phyloP scores from a whole-genome alignment of 306 rosid genomes.

The Vicia sativa region DNA sequence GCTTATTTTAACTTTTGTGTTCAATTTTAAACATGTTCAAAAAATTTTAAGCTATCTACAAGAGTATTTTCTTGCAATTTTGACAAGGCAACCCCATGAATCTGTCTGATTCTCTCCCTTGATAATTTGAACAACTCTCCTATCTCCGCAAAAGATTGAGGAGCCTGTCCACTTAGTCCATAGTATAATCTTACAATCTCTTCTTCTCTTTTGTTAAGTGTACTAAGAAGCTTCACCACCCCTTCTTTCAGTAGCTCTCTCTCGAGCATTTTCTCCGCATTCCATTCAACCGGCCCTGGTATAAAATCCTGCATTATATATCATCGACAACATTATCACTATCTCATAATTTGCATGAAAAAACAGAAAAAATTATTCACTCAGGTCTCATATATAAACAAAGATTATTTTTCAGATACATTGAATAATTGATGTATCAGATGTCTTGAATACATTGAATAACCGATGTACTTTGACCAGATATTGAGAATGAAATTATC shows the following conservation, averaged over 20 bases:
- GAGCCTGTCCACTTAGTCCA: slow-evolving; percentile 64
- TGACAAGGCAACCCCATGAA: slow-evolving; percentile 54
- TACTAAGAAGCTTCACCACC: slow-evolving; percentile 55
- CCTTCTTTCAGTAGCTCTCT: slow-evolving; percentile 55
- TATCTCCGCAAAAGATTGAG: slow-evolving; percentile 67
- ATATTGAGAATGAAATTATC: neutral
- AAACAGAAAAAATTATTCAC: too few species aligned
- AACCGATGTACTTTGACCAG: too few species aligned
- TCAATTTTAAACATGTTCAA: too few species aligned
- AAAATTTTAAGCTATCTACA: slow-evolving; percentile 47
- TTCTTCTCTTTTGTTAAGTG: slow-evolving; percentile 64
- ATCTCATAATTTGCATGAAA: too few species aligned
- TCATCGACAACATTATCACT: neutral
- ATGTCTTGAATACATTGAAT: too few species aligned
- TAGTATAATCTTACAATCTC: slow-evolving; percentile 55
- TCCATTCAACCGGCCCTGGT: slow-evolving; percentile 60
- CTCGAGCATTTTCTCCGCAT: slow-evolving; percentile 64
- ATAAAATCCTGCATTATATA: slow-evolving; percentile 63
- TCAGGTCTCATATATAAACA: too few species aligned
- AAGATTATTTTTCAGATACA: too few species aligned
- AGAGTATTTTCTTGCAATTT: slow-evolving; percentile 48
- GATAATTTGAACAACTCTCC: slow-evolving; percentile 65
- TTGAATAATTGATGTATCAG: too few species aligned
- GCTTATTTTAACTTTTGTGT: slow-evolving; percentile 32
- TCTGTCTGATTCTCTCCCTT: slow-evolving; percentile 71